These are phyloP conservation scores for Cryptococcus hybrid DNA, from an alignment of 1,284 basidiomycete species.

Conservation along the genomic window DNA sequence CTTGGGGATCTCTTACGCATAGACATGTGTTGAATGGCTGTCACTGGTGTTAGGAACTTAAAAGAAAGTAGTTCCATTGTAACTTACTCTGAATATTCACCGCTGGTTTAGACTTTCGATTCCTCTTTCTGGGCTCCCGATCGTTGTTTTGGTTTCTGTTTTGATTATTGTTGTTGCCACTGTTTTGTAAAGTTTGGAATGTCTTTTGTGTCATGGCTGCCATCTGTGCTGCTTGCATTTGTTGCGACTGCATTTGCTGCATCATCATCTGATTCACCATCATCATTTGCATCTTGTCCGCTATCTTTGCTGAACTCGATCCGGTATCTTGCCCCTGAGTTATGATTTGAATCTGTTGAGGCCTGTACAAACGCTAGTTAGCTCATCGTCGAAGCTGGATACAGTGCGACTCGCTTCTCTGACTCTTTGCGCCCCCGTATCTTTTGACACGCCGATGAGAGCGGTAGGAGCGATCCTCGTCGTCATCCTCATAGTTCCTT, in stretches of 20 bases:
- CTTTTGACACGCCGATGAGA: no score
- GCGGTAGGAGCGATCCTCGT: no score
- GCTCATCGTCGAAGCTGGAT: no score
- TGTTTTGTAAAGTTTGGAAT: conserved; percentile 6
- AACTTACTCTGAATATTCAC: conserved; percentile 32
- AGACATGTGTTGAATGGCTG: conserved; percentile 4
- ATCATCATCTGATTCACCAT: conserved; percentile 42
- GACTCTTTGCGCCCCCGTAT: no score
- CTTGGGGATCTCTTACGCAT: background rate
- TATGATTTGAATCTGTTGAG: conserved; percentile 12
- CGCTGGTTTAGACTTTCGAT: conserved; percentile 2
- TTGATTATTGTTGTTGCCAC: background rate
- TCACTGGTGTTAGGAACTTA: background rate
- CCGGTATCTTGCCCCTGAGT: conserved; percentile 3
- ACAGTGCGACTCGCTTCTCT: no score
- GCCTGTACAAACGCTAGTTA: background rate
- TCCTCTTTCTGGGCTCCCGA: background rate
- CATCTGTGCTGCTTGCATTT: conserved; percentile 36
- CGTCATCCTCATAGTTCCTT: no score
- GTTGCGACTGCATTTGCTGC: conserved; percentile 36
- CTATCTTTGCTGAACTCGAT: conserved; percentile 1
- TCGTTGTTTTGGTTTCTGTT: background rate
- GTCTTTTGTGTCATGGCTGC: conserved; percentile 23
- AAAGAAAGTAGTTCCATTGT: no score
- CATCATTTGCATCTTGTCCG: conserved; percentile 32